These are phyloP conservation scores for Diutina neorugosa DNA, from an alignment of 1,139 yeast genomes.

Conservation along the genomic window DNA sequence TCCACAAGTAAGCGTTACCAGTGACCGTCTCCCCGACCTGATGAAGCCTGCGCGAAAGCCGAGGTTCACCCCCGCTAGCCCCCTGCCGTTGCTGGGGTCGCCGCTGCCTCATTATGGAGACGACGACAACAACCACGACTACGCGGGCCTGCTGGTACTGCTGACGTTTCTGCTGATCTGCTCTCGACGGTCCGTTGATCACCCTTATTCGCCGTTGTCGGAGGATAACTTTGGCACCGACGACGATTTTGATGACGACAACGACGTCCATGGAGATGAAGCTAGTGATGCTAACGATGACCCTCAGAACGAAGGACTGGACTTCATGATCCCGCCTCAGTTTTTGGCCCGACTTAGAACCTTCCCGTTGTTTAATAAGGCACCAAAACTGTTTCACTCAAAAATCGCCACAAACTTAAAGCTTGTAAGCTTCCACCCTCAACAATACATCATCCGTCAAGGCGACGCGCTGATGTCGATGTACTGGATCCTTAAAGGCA, in stretches of 20 bases:
- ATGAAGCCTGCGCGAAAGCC: background rate
- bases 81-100: slow-evolving; percentile 1
- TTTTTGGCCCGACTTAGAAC: slow-evolving; percentile 27
- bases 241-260: background rate
- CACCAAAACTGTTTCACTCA: slow-evolving; percentile 51
- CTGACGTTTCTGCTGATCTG: background rate
- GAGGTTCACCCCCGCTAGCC: slow-evolving; percentile 1
- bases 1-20: background rate
- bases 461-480: slow-evolving; percentile 70
- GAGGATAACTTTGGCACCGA: background rate
- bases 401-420: slow-evolving; percentile 48
- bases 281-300: background rate
- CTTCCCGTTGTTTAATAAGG: slow-evolving; percentile 52
- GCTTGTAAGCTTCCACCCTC: slow-evolving; percentile 51
- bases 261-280: background rate
- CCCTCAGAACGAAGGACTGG: background rate
- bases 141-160: background rate
- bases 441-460: slow-evolving; percentile 52
- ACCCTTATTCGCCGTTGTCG: background rate
- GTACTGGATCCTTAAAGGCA: slow-evolving; percentile 72
- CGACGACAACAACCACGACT: background rate
- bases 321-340: background rate
- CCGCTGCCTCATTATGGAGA: background rate
- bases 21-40: background rate
- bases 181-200: background rate